A percentile compares a stretch with the other conserved stretches of the same genome.
phyloP scores from a whole-genome alignment of 192 early-diverging fungal species.

The Podila verticillata region DNA sequence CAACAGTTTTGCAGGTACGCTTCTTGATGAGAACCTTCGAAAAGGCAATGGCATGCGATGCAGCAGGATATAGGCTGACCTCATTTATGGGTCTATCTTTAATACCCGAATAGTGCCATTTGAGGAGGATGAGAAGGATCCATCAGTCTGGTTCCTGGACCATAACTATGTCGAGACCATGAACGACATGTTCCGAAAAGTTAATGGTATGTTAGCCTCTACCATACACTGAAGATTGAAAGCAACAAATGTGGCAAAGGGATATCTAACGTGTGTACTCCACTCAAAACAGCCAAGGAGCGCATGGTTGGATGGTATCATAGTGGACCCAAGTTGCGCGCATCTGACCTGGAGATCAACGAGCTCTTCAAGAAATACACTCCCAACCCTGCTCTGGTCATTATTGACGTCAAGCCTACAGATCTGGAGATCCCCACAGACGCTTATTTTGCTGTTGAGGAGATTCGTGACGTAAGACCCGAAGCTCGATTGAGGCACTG shows the following conservation, averaged over 20 bases:
- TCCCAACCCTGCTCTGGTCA: slow-evolving; percentile 95
- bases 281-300: slow-evolving; percentile 77
- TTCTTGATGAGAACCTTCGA: background rate
- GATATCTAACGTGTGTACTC: background rate
- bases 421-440: slow-evolving; percentile 95
- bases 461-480: slow-evolving; percentile 90
- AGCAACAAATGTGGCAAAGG: background rate
- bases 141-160: slow-evolving; percentile 97
- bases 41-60: too few relatives aligned
- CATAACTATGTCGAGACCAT: slow-evolving; percentile 99
- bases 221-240: background rate
- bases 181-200: slow-evolving; percentile 99
- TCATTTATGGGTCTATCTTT: background rate
- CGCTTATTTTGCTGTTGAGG: slow-evolving; percentile 97
- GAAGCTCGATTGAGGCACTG: too few relatives aligned
- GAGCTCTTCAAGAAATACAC: slow-evolving; percentile 96
- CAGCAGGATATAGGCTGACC: too few relatives aligned
- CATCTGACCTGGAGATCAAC: slow-evolving; percentile 97
- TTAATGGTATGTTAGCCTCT: slow-evolving; percentile 79
- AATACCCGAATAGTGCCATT: slow-evolving; percentile 86
- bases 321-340: slow-evolving; percentile 96
- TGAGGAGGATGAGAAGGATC: slow-evolving; percentile 99
- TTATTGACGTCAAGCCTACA: slow-evolving; percentile 96
- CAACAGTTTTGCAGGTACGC: slow-evolving; percentile 95
- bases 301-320: slow-evolving; percentile 99